A percentile compares a stretch with the other conserved stretches of the same genome.
phyloP scores from a whole-genome alignment of 345 rosid species.

The Dipteronia sinensis region DNA sequence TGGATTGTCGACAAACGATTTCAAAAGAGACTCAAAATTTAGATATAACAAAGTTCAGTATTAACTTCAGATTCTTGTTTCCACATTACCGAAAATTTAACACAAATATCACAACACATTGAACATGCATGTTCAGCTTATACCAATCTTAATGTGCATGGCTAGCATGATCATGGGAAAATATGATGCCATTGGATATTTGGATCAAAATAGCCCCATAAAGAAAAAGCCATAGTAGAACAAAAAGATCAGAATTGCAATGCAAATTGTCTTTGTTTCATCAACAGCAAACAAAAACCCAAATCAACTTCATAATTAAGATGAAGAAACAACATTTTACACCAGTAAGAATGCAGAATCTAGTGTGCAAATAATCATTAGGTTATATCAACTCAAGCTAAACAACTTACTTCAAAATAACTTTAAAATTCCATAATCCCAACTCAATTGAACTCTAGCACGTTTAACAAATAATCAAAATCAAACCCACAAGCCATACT shows the following conservation, averaged over 20 bases:
- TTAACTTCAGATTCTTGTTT: background rate
- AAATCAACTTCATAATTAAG: background rate
- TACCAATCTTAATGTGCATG: background rate
- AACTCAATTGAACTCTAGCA: constrained; percentile 5
- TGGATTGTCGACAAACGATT: background rate
- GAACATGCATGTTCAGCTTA: background rate
- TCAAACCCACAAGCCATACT: background rate
- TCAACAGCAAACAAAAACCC: background rate
- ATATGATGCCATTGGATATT: background rate
- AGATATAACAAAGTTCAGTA: background rate
- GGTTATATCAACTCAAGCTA: background rate
- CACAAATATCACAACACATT: background rate
- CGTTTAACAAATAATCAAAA: background rate
- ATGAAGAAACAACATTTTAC: background rate
- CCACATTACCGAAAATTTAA: background rate
- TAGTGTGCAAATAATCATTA: background rate
- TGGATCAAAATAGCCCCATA: background rate
- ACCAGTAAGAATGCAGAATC: background rate
- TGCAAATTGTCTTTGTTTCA: background rate
- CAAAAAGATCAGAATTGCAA: background rate
- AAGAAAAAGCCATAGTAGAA: background rate
- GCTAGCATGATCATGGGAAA: too few relatives aligned
- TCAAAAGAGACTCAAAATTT: background rate
- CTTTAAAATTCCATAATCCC: background rate
- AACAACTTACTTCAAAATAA: background rate